A percentile compares a stretch with the other conserved stretches of the same genome.
These are phyloP conservation scores for Wallacemonas sp. DNA, from an alignment of 208 protist genomes.

Conservation along the genomic window DNA sequence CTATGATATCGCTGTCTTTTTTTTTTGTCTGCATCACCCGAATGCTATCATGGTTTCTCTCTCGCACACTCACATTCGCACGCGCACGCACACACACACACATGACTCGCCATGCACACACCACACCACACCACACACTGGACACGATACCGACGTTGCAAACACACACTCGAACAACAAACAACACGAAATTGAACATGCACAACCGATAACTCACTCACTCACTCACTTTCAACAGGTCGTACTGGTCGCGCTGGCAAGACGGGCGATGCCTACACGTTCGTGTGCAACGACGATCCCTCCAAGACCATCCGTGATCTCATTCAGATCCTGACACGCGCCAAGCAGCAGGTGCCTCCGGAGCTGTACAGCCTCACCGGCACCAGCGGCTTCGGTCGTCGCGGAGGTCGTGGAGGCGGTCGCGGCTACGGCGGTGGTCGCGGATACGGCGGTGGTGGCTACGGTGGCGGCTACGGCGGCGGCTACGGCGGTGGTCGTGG, in stretches of 20 bases:
- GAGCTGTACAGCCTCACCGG: conserved; percentile 60
- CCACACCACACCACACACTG: background rate
- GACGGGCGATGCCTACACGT: conserved; percentile 84
- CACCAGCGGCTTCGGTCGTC: conserved; percentile 4
- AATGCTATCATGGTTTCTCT: no score
- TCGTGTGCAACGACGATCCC: conserved; percentile 69
- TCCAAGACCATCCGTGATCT: conserved; percentile 82
- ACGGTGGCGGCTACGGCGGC: conserved; percentile 23
- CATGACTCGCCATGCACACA: background rate
- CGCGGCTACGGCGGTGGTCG: conserved; percentile 26
- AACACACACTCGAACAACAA: background rate
- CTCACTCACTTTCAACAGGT: conserved; percentile 39
- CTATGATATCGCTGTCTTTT: conserved; percentile 12
- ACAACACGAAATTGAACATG: background rate
- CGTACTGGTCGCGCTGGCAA: conserved; percentile 90
- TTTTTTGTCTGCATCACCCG: conserved; percentile 2
- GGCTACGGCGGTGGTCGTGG: conserved; percentile 26
- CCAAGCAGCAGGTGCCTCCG: conserved; percentile 65
- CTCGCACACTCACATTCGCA: background rate
- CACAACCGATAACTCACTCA: background rate
- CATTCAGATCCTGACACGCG: conserved; percentile 64
- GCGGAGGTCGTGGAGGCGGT: conserved; percentile 35
- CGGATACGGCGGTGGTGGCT: conserved; percentile 19
- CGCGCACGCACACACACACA: background rate
- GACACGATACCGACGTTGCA: background rate